Evolutionary conservation across 108 stramenopile species (phyloP).

Genomic region (Phaeodactylum tricornutum): DNA sequence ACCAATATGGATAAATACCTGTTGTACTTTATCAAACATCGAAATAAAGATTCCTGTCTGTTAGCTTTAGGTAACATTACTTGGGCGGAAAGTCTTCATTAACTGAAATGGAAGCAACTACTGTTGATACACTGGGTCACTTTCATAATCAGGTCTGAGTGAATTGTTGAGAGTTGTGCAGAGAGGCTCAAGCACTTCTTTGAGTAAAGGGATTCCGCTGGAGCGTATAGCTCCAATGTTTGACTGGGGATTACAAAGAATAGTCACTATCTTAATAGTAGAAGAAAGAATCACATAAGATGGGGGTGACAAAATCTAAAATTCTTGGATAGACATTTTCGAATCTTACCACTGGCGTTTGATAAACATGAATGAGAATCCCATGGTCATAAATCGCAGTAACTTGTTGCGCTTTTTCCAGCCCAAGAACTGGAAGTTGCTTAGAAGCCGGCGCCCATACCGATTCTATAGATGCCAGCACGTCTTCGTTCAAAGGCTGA

Average conservation of each 20-base stretch:
- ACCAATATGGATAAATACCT: too few species aligned
- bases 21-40: too few species aligned
- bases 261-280: conserved; percentile 42
- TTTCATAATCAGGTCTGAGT: conserved; percentile 13
- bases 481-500: conserved; percentile 30
- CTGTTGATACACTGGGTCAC: too few species aligned
- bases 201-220: conserved; percentile 38
- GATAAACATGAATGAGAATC: conserved; percentile 39
- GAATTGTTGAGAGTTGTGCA: conserved; percentile 33
- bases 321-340: too few species aligned
- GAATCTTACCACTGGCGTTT: conserved; percentile 40
- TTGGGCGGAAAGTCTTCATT: too few species aligned
- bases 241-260: conserved; percentile 21
- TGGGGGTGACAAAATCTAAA: too few species aligned
- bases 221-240: conserved; percentile 46
- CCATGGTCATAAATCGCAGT: conserved; percentile 48
- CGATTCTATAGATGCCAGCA: conserved; percentile 29
- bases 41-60: too few species aligned
- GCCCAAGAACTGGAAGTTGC: conserved; percentile 36
- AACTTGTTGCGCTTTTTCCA: conserved; percentile 31
- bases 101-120: too few species aligned
- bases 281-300: too few species aligned
- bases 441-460: conserved; percentile 50
- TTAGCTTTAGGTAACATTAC: too few species aligned
- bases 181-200: conserved; percentile 32